These are phyloP conservation scores for Chrysanthemum lavandulifolium DNA, from an alignment of 129 eudicot genomes.

Conservation along the genomic window DNA sequence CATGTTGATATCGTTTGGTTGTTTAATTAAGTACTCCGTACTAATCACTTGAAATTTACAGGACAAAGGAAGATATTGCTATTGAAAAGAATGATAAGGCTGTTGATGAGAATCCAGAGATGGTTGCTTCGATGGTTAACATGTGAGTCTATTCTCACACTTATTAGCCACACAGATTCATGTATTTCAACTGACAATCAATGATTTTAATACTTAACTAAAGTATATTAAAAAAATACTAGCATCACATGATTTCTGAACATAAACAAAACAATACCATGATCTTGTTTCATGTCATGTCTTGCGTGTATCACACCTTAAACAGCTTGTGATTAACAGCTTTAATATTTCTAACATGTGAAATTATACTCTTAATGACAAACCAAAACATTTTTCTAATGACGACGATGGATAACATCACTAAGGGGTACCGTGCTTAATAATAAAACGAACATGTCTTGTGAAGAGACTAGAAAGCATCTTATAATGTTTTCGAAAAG, in stretches of 20 bases:
- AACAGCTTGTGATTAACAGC: neutral
- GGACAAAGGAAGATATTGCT: slow-evolving; percentile 41
- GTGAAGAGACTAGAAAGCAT: neutral
- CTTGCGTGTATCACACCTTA: slow-evolving; percentile 16
- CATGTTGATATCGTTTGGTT: too few species aligned
- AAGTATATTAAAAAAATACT: slow-evolving; percentile 20
- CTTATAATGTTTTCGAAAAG: neutral
- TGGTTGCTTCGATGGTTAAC: slow-evolving; percentile 61
- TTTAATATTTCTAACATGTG: slow-evolving; percentile 1
- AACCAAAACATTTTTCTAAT: neutral
- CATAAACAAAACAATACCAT: slow-evolving; percentile 28
- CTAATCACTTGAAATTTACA: slow-evolving; percentile 23
- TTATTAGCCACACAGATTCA: slow-evolving; percentile 29
- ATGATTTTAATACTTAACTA: slow-evolving; percentile 30
- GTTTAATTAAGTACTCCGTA: neutral
- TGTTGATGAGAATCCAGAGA: slow-evolving; percentile 57
- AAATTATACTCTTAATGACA: neutral
- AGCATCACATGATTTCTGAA: slow-evolving; percentile 49
- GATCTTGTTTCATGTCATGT: slow-evolving; percentile 29
- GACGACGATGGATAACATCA: neutral
- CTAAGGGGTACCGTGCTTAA: neutral
- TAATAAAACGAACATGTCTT: too few species aligned
- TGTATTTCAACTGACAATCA: slow-evolving; percentile 39
- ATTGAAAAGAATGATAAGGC: slow-evolving; percentile 59
- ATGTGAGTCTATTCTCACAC: slow-evolving; percentile 50